phyloP scores from a whole-genome alignment of 768 basidiomycete species.

The Tephrocybe sp. region DNA sequence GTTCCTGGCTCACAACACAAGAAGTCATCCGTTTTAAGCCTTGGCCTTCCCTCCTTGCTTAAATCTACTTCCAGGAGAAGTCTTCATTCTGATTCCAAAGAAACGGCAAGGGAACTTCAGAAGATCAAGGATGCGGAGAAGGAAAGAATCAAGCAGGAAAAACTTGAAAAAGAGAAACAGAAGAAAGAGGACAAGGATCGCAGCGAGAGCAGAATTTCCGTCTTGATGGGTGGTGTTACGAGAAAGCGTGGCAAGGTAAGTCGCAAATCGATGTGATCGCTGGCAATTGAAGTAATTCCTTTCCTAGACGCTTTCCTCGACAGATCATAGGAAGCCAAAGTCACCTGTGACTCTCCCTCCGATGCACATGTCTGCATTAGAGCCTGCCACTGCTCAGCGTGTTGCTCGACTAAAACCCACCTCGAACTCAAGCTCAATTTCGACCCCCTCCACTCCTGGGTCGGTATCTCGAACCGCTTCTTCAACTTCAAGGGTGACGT shows the following conservation, averaged over 20 bases:
- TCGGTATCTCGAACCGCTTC: slow-evolving; percentile 35
- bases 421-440: slow-evolving; percentile 46
- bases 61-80: slow-evolving; percentile 86
- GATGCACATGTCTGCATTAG: slow-evolving; percentile 86
- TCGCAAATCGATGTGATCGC: slow-evolving; percentile 1
- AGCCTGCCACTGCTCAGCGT: slow-evolving; percentile 78
- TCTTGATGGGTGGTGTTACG: slow-evolving; percentile 69
- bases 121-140: slow-evolving; percentile 52
- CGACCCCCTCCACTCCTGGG: slow-evolving; percentile 39
- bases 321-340: slow-evolving; percentile 74
- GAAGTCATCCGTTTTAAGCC: slow-evolving; percentile 81
- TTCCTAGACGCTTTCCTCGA: slow-evolving; percentile 77
- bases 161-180: slow-evolving; percentile 49
- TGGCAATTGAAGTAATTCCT: slow-evolving; percentile 7
- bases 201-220: slow-evolving; percentile 87
- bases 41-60: slow-evolving; percentile 79
- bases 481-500: slow-evolving; percentile 61
- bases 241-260: slow-evolving; percentile 89
- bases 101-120: slow-evolving; percentile 45
- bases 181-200: slow-evolving; percentile 85
- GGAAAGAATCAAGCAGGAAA: slow-evolving; percentile 41
- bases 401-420: slow-evolving; percentile 77
- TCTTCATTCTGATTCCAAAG: slow-evolving; percentile 68
- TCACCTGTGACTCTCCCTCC: slow-evolving; percentile 78
- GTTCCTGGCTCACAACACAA: slow-evolving; percentile 65